Percentiles rank a stretch among this genome's conserved stretches.
phyloP scores from a whole-genome alignment of 192 early-diverging fungal species.

The Coemansia sp. region DNA sequence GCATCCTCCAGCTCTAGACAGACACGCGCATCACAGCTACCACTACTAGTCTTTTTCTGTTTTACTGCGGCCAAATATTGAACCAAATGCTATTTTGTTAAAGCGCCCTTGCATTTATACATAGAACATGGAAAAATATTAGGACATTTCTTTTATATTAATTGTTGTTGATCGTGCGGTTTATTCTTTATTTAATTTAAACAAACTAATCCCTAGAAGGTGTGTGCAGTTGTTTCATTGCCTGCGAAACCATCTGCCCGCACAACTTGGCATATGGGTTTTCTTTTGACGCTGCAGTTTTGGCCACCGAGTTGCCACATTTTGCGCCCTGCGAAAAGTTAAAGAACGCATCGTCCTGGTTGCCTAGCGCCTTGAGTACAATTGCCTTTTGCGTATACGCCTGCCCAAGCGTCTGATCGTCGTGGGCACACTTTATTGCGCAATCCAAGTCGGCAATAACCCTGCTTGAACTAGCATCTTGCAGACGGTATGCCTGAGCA shows the following conservation, averaged over 20 bases:
- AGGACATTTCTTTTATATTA: not conserved
- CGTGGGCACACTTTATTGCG: slow-evolving; percentile 58
- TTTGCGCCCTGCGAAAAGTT: slow-evolving; percentile 61
- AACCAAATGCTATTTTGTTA: not conserved
- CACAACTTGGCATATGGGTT: slow-evolving; percentile 76
- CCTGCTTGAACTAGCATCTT: slow-evolving; percentile 15
- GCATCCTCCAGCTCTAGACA: not conserved
- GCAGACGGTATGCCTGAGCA: slow-evolving; percentile 52
- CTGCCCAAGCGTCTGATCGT: slow-evolving; percentile 36
- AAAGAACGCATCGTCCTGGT: slow-evolving; percentile 49
- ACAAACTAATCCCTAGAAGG: not conserved
- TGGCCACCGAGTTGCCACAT: not conserved
- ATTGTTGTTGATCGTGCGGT: not conserved
- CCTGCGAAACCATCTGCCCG: slow-evolving; percentile 59
- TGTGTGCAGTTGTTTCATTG: slow-evolving; percentile 53
- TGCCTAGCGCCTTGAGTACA: slow-evolving; percentile 48
- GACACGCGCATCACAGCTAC: slow-evolving; percentile 5
- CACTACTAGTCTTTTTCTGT: slow-evolving; percentile 1
- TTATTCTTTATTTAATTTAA: not conserved
- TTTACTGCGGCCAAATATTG: not conserved
- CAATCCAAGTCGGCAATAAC: slow-evolving; percentile 57
- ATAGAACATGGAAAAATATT: not conserved
- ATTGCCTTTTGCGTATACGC: slow-evolving; percentile 69
- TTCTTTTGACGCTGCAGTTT: slow-evolving; percentile 41
- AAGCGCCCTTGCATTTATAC: not conserved